phyloP scores from a whole-genome alignment of 192 early-diverging fungal genomes.

The Paraglomus occultum region DNA sequence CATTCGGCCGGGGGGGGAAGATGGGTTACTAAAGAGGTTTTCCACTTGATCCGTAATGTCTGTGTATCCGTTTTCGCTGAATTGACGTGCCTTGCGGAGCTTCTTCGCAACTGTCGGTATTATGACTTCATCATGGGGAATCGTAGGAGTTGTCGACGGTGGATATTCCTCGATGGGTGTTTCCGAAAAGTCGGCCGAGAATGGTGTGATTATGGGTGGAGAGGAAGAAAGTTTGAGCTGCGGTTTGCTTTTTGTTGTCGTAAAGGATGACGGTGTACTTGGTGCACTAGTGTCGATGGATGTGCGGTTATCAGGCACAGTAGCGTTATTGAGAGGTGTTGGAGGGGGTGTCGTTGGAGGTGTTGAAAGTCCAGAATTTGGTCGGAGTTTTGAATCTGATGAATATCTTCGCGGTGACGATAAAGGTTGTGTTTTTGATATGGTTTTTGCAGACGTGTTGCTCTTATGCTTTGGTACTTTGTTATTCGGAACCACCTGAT shows the following conservation, averaged over 20 bases:
- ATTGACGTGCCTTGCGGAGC: conserved; percentile 23
- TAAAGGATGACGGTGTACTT: conserved; percentile 2
- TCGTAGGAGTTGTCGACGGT: conserved; percentile 1
- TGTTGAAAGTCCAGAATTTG: too few species aligned
- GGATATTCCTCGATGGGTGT: background rate
- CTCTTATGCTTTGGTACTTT: too few species aligned
- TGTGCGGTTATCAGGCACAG: background rate
- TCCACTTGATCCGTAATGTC: conserved; percentile 24
- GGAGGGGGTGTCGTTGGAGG: too few species aligned
- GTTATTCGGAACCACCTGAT: too few species aligned
- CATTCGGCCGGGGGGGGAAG: too few species aligned
- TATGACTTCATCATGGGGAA: conserved; percentile 25
- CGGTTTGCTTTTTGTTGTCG: background rate
- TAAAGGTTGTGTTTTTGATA: too few species aligned
- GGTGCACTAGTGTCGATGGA: background rate
- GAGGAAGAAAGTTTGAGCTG: conserved; percentile 2
- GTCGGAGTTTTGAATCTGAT: too few species aligned
- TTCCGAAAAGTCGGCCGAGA: background rate
- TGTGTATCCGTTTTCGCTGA: conserved; percentile 10
- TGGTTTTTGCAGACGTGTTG: too few species aligned
- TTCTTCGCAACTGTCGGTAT: conserved; percentile 27
- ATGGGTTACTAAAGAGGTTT: conserved; percentile 1
- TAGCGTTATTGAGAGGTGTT: too few species aligned
- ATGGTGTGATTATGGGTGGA: background rate
- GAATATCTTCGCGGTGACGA: too few species aligned